A percentile compares a stretch with the other conserved stretches of the same genome.
phyloP scores from a whole-genome alignment of 768 basidiomycete genomes.

The Suillus weaverae region DNA sequence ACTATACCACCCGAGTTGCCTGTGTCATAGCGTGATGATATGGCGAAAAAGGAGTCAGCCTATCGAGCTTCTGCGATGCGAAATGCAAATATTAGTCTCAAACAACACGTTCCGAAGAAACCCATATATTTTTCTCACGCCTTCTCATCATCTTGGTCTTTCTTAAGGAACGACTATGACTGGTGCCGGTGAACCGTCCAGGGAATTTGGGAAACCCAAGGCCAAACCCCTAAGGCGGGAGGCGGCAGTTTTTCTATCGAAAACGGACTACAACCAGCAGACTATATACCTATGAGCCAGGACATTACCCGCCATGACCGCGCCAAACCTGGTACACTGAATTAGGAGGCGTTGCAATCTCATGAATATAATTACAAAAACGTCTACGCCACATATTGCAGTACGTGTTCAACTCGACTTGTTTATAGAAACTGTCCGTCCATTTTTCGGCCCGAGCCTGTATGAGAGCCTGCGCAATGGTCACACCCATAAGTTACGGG shows the following conservation, averaged over 20 bases:
- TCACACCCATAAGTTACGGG: not conserved
- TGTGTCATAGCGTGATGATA: not conserved
- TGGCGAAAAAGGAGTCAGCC: not conserved
- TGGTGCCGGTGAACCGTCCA: conserved; percentile 19
- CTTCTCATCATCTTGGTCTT: not conserved
- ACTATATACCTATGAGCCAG: not conserved
- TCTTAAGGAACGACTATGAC: conserved; percentile 20
- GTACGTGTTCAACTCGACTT: not conserved
- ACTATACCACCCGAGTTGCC: not conserved
- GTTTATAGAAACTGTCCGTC: not conserved
- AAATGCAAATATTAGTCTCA: no score
- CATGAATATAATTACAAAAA: conserved; percentile 35
- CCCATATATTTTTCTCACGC: not conserved
- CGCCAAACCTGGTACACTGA: not conserved
- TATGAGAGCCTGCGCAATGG: not conserved
- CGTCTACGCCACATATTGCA: conserved; percentile 36
- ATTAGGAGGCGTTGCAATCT: conserved; percentile 46
- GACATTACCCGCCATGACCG: not conserved
- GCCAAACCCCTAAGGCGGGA: not conserved
- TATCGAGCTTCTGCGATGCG: not conserved
- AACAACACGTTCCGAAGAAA: no score
- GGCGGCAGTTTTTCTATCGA: not conserved
- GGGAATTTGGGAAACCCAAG: not conserved
- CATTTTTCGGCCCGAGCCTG: not conserved
- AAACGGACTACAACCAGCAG: not conserved